phyloP scores from a whole-genome alignment of 495 filamentous ascomycete species.

The Annulohypoxylon bovei region DNA sequence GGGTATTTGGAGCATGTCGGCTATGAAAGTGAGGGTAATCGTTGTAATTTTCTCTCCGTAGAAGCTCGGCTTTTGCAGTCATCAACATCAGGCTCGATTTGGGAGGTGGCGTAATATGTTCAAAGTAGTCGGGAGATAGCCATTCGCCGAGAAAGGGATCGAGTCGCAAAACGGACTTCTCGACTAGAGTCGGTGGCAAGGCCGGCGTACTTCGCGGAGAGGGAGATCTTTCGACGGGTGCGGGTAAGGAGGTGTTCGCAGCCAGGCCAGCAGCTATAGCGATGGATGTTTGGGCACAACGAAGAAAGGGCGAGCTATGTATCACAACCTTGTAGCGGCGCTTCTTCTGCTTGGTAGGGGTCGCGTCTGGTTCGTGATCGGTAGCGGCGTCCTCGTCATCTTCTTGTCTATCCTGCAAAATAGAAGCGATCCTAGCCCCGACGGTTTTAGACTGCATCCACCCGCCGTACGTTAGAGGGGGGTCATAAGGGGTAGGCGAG shows the following conservation, averaged over 20 bases:
- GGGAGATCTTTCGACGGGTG: slow-evolving; percentile 44
- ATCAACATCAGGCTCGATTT: slow-evolving; percentile 85
- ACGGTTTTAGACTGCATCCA: slow-evolving; percentile 86
- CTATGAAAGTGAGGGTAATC: slow-evolving; percentile 55
- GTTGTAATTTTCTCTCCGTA: slow-evolving; percentile 73
- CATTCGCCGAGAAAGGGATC: slow-evolving; percentile 97
- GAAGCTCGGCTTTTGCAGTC: slow-evolving; percentile 83
- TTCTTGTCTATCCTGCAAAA: slow-evolving; percentile 65
- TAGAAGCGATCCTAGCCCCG: slow-evolving; percentile 79
- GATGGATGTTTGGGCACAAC: slow-evolving; percentile 92
- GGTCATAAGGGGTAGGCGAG: slow-evolving; percentile 95
- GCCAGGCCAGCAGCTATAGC: slow-evolving; percentile 89
- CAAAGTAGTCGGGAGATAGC: slow-evolving; percentile 92
- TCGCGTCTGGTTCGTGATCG: slow-evolving; percentile 26
- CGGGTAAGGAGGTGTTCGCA: slow-evolving; percentile 60
- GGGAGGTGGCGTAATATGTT: slow-evolving; percentile 89
- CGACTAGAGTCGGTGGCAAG: slow-evolving; percentile 41
- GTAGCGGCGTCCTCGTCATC: slow-evolving; percentile 48
- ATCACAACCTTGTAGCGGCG: slow-evolving; percentile 81
- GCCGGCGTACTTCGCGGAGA: slow-evolving; percentile 44
- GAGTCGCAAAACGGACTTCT: slow-evolving; percentile 74
- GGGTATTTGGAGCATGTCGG: slow-evolving; percentile 42
- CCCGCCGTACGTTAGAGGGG: slow-evolving; percentile 92
- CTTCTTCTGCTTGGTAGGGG: slow-evolving; percentile 49
- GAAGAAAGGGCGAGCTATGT: slow-evolving; percentile 90